Evolutionary conservation across 768 basidiomycete genomes (phyloP).

Genomic region (Pisolithus microcarpus): DNA sequence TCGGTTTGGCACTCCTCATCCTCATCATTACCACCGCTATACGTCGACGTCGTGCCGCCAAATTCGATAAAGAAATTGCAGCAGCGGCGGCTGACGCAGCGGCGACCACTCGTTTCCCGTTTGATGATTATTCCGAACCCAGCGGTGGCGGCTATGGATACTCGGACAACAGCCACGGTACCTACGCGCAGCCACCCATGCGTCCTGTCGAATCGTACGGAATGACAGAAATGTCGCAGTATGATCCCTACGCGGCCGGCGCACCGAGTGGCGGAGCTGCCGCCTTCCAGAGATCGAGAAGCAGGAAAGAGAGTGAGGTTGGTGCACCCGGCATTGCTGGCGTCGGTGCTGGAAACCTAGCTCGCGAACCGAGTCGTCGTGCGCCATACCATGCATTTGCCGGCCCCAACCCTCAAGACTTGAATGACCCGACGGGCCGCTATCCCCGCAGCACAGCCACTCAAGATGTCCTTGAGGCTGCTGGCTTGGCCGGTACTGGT

Average conservation of each 20-base stretch:
- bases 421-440: constrained; percentile 9
- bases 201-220: constrained; percentile 37
- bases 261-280: constrained; percentile 13
- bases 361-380: constrained; percentile 21
- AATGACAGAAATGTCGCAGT: constrained; percentile 43
- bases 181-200: constrained; percentile 44
- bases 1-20: constrained; percentile 46
- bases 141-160: constrained; percentile 27
- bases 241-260: constrained; percentile 30
- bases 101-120: constrained; percentile 43
- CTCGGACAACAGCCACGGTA: constrained; percentile 52
- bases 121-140: constrained; percentile 38
- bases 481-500: constrained; percentile 15
- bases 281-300: constrained; percentile 17
- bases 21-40: constrained; percentile 42
- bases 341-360: constrained; percentile 27
- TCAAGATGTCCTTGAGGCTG: constrained; percentile 24
- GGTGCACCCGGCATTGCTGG: constrained; percentile 36
- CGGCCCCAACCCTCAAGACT: constrained; percentile 21
- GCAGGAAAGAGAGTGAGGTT: constrained; percentile 24
- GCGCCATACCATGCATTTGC: constrained; percentile 36
- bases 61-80: constrained; percentile 68
- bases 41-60: constrained; percentile 55
- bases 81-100: constrained; percentile 63
- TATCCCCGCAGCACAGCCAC: constrained; percentile 15